A percentile compares a stretch with the other conserved stretches of the same genome.
Evolutionary conservation across 2,329 filamentous ascomycete genomes (phyloP).

Genomic region (Stagonosporopsis cucurbitacearum): DNA sequence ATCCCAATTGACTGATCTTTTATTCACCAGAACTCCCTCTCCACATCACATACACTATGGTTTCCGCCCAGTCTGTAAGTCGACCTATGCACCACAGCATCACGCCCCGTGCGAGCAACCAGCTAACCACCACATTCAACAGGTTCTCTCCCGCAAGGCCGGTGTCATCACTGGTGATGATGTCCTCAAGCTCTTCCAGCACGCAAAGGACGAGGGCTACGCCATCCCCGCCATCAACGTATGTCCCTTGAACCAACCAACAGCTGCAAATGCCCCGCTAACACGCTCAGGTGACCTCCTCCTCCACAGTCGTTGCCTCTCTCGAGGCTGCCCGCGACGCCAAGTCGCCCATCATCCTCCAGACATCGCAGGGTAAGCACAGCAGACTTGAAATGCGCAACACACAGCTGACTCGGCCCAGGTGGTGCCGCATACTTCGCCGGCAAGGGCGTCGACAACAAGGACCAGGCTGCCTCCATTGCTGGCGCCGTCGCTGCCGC

Average conservation of each 20-base stretch:
- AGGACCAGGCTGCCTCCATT: conserved; percentile 84
- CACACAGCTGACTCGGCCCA: not conserved
- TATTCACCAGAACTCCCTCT: conserved; percentile 12
- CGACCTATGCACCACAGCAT: conserved; percentile 4
- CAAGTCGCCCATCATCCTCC: conserved; percentile 74
- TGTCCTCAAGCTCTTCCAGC: conserved; percentile 76
- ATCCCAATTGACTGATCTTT: conserved; percentile 16
- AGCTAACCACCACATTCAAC: conserved; percentile 15
- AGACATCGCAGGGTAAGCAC: conserved; percentile 17
- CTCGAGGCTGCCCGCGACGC: conserved; percentile 94
- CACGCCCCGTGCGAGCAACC: not conserved
- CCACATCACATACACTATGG: conserved; percentile 27
- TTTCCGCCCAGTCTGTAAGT: conserved; percentile 51
- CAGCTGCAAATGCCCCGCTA: not conserved
- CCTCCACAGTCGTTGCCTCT: conserved; percentile 73
- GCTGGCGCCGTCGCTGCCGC: conserved; percentile 82
- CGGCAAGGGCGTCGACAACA: conserved; percentile 56
- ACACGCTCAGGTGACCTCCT: conserved; percentile 77
- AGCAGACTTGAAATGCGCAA: not conserved
- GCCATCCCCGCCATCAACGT: conserved; percentile 49
- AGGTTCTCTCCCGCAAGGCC: conserved; percentile 20
- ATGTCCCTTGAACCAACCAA: conserved; percentile 1
- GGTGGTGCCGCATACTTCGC: conserved; percentile 70
- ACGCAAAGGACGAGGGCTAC: conserved; percentile 76
- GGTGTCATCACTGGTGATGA: conserved; percentile 68